A percentile compares a stretch with the other conserved stretches of the same genome.
Evolutionary conservation across 345 rosid species (phyloP).

Genomic region (Lepidium sativum): DNA sequence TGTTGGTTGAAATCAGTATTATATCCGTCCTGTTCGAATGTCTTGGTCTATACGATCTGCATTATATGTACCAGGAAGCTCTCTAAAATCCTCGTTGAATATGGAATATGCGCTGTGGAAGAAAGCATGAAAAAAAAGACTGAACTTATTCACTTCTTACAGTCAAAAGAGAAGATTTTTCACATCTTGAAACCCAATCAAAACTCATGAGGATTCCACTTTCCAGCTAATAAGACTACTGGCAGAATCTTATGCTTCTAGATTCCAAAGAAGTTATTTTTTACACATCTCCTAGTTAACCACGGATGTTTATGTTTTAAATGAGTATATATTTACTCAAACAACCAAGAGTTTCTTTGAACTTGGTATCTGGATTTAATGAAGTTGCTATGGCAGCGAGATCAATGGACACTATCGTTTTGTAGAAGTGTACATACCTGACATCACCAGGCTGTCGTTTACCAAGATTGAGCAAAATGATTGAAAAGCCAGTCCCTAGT

Average conservation of each 20-base stretch:
- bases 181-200: constrained; percentile 3
- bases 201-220: neutral
- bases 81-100: constrained; percentile 85
- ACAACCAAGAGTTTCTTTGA: neutral
- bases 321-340: neutral
- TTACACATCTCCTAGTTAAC: neutral
- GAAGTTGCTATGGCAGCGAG: neutral
- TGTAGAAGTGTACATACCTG: constrained; percentile 38
- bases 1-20: constrained; percentile 14
- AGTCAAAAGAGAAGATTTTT: neutral
- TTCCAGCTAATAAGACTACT: constrained; percentile 23
- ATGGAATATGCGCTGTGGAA: constrained; percentile 72
- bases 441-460: constrained; percentile 72
- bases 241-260: constrained; percentile 23
- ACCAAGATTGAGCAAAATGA: constrained; percentile 79
- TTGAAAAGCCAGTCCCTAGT: constrained; percentile 67
- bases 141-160: constrained; percentile 9
- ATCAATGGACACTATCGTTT: neutral
- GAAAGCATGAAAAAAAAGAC: constrained; percentile 1
- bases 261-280: constrained; percentile 5
- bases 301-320: neutral
- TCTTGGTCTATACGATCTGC: constrained; percentile 79
- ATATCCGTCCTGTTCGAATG: constrained; percentile 66
- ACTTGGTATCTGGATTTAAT: neutral
- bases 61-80: constrained; percentile 85